A percentile compares a stretch with the other conserved stretches of the same genome.
Evolutionary conservation across 2,329 filamentous ascomycete genomes (phyloP).

Genomic region (Cytospora piceae): DNA sequence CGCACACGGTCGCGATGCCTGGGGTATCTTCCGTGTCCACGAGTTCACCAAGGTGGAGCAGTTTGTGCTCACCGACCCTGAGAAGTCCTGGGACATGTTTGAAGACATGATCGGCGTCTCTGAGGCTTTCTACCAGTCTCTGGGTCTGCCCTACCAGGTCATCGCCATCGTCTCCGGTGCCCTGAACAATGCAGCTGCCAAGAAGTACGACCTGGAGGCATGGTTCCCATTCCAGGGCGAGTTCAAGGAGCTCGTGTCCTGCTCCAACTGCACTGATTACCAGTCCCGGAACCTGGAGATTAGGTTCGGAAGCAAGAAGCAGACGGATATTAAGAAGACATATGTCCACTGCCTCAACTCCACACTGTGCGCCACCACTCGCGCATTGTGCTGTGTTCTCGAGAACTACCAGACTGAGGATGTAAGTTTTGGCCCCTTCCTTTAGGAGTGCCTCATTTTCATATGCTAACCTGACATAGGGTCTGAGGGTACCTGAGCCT

Average conservation of each 20-base stretch:
- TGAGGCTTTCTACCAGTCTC: slow-evolving; percentile 92
- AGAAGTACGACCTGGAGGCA: slow-evolving; percentile 95
- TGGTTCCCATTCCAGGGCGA: slow-evolving; percentile 97
- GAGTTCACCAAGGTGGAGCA: slow-evolving; percentile 71
- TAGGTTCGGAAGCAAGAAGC: slow-evolving; percentile 84
- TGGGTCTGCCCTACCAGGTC: slow-evolving; percentile 87
- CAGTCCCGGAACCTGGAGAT: slow-evolving; percentile 94
- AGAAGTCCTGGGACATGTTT: slow-evolving; percentile 82
- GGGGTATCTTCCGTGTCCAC: slow-evolving; percentile 97
- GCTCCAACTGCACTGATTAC: slow-evolving; percentile 98
- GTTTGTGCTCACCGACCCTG: slow-evolving; percentile 48
- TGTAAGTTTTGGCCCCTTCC: slow-evolving; percentile 48
- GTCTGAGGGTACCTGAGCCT: slow-evolving; percentile 78
- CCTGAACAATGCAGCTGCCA: slow-evolving; percentile 80
- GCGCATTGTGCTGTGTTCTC: slow-evolving; percentile 89
- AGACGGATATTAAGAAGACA: slow-evolving; percentile 83
- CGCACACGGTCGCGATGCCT: slow-evolving; percentile 76
- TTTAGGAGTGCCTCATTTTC: background rate
- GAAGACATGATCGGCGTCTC: slow-evolving; percentile 90
- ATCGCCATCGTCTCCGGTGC: slow-evolving; percentile 96
- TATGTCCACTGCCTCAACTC: slow-evolving; percentile 87
- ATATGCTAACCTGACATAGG: slow-evolving; percentile 47
- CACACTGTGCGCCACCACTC: slow-evolving; percentile 74
- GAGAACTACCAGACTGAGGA: slow-evolving; percentile 97
- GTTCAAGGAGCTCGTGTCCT: slow-evolving; percentile 97